Evolutionary conservation across 192 early-diverging fungal genomes (phyloP), one percentile per base, ranked within the genome.

Genomic region (Ramicandelaber brevisporus): DNA sequence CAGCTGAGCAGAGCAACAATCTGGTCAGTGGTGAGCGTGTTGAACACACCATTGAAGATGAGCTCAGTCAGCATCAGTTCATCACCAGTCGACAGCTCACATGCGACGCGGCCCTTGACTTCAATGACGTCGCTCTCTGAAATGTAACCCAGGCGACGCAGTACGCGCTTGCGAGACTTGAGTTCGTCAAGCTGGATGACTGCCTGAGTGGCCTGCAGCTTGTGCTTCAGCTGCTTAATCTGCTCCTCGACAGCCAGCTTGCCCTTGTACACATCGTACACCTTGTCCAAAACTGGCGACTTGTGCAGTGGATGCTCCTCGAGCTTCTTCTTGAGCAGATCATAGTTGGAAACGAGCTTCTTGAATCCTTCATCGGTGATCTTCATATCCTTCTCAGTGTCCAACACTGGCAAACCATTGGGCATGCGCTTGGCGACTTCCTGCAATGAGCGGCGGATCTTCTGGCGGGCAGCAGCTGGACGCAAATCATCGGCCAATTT

Each of bases 21-120:
- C 37, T 87, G 82, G 34, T 93, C 87, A 1, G 70, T 65, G 0
- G 71, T 67, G 41, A 97, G 53, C 29, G 93, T 86, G 36, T 87
- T 90, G 50, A 97, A 93, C 3, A 83, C 78, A 30, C 86, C 81
- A 41, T 86, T 75, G 55, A 97, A 79, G 17, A 97, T 78, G 69
- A 97, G 71, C 61, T 97, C 92, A 0, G 87, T 90, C 37, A 97
- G 59, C 34, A 93, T 38, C 26, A 97, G 53, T 53, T 90, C 86
- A 53, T 93, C 87, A 6, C 86, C 92, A 6, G 77, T 63, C 8
- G 74, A 78, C 27, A 97, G 81, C 54, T 97, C 87, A 40, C 92
- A 97, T 2, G 92, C 92, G 3, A 97, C 92, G 12, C 87, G 73
- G 22, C 92, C 92, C 53, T 97, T 97, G 59, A 93, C 71, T 33